Evolutionary conservation across 306 rosid genomes (phyloP).

Genomic region (Pyrus pyrifolia): DNA sequence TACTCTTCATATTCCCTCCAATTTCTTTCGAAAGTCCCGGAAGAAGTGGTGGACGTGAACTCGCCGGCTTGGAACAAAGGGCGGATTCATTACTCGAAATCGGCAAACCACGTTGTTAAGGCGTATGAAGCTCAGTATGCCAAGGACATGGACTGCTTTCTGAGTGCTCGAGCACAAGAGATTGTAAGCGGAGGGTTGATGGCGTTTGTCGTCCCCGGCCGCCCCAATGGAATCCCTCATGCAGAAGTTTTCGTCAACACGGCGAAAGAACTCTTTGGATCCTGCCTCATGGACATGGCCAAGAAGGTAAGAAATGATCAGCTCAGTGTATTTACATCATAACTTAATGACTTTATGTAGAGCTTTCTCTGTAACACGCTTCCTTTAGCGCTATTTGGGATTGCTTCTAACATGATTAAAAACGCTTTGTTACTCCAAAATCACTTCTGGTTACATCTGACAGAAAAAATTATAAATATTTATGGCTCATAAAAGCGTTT

Average conservation of each 20-base stretch:
- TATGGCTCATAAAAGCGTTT: too few relatives aligned
- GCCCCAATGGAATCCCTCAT: not conserved
- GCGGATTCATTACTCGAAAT: not conserved
- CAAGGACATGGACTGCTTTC: slow-evolving; percentile 17
- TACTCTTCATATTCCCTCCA: slow-evolving; percentile 16
- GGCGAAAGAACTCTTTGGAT: not conserved
- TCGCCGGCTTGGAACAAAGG: slow-evolving; percentile 23
- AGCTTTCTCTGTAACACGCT: too few relatives aligned
- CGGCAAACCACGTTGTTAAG: slow-evolving; percentile 7
- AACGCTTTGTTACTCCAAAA: too few relatives aligned
- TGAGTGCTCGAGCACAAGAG: slow-evolving; percentile 20
- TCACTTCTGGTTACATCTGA: too few relatives aligned
- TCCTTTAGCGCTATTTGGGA: too few relatives aligned
- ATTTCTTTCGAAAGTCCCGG: slow-evolving; percentile 12
- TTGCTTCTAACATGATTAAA: not conserved
- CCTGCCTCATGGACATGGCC: slow-evolving; percentile 18
- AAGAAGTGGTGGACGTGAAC: slow-evolving; percentile 1
- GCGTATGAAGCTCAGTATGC: slow-evolving; percentile 16
- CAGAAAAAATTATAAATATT: too few relatives aligned
- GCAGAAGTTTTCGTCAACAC: not conserved
- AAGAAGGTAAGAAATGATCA: slow-evolving; percentile 3
- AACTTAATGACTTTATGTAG: too few relatives aligned
- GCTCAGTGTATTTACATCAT: not conserved
- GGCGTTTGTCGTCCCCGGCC: slow-evolving; percentile 11
- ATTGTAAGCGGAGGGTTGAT: slow-evolving; percentile 18